Evolutionary conservation across 441 rosid genomes (phyloP), one percentile per base, ranked within the genome.

Genomic region (Raphanus hybrid): DNA sequence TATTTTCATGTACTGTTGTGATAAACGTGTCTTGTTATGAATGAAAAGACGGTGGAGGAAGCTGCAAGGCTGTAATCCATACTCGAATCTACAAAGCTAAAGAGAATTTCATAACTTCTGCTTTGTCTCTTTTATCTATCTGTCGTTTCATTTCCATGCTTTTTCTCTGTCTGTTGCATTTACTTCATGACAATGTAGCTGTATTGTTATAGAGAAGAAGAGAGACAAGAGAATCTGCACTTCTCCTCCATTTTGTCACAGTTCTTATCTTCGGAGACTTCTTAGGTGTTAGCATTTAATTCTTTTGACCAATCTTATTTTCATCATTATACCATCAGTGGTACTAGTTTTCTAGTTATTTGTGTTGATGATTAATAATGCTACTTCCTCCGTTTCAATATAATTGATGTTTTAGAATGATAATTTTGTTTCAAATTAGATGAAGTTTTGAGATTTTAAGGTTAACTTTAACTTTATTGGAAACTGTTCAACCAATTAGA

Each of bases 91-190:
- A 60, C 52, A 45, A 3, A 73, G 48, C 14, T 16, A 67, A 61
- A 78, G 77, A 60, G 77, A 78, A 72, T 78, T 78, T 67, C 74
- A 73, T 41, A 60, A 61, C 77, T 78, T 73, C 27, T 52, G 8
- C 60, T 61, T 68, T 78, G 74, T 72, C 74, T 72, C 73, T 8
- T 78, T 67, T 61, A 37, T 52, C 77, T 67, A 61, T 61, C 73
- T 71, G 81, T 71, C 34, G 6, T 32, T 57, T 64, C 76, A 58
- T 41, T 45, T 61, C 50, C n/a, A 55, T 7, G 60, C 27, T 8
- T 50, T 35, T 15, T n/a, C 15, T 34, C 50, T 20, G 8, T 70
- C 8, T 64, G 11, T 70, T 70, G 69, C 80, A 77, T 41, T 70
- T 64, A 76, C 76, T 76, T 54, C 66, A 39, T 70, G 65, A 6